These are phyloP conservation scores for Microbotryum silenes-acaulis DNA, from an alignment of 1,284 basidiomycete genomes.

Conservation along the genomic window DNA sequence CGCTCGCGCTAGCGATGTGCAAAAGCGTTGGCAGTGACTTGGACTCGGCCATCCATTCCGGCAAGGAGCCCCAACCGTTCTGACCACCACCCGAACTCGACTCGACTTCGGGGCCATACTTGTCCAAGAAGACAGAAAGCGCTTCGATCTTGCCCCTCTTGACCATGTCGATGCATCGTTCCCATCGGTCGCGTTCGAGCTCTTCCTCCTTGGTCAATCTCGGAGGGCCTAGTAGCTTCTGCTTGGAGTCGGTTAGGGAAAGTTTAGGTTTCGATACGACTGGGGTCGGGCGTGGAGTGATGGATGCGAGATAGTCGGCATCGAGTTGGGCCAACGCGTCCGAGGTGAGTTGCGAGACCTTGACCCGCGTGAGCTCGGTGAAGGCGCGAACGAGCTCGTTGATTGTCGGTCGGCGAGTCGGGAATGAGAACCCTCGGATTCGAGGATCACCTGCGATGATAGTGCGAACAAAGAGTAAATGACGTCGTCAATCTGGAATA, in stretches of 20 bases:
- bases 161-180: constrained; percentile 78
- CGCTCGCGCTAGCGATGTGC: constrained; percentile 64
- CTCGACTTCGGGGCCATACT: constrained; percentile 54
- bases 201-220: constrained; percentile 73
- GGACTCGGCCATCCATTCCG: constrained; percentile 56
- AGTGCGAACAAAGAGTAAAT: not conserved
- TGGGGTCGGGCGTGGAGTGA: constrained; percentile 13
- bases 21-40: constrained; percentile 56
- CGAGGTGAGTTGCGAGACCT: constrained; percentile 76
- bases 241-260: constrained; percentile 33
- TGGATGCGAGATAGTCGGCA: constrained; percentile 64
- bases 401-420: constrained; percentile 87
- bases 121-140: constrained; percentile 69
- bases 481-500: not conserved
- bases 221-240: constrained; percentile 46
- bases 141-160: constrained; percentile 73
- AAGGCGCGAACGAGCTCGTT: constrained; percentile 83
- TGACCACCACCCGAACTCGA: constrained; percentile 4
- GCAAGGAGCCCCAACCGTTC: constrained; percentile 48
- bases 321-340: constrained; percentile 76
- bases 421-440: constrained; percentile 82
- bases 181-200: constrained; percentile 63
- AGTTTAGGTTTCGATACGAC: constrained; percentile 37
- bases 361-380: constrained; percentile 74
- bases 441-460: constrained; percentile 55